A percentile compares a stretch with the other conserved stretches of the same genome.
Conservation (phyloP, 164 flowering plant species). For the Liriodendron chinense region DNA sequence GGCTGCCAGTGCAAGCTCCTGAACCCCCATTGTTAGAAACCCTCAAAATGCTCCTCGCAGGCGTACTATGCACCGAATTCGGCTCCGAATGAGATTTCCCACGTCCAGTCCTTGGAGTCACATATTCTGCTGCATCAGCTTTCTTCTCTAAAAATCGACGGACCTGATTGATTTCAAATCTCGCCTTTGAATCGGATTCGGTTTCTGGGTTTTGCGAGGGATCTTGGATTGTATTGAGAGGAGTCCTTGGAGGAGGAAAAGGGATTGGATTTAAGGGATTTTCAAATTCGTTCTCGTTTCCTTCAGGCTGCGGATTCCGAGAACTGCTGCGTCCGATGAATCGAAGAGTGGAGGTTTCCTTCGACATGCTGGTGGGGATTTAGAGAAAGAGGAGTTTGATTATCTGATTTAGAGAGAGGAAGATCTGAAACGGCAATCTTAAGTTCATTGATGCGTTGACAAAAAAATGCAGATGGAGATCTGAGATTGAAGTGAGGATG, state of each 20-base stretch:
- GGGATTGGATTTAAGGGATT: conserved; percentile 17
- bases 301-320: conserved; percentile 18
- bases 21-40: conserved; percentile 26
- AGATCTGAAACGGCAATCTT: neutral
- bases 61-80: conserved; percentile 56
- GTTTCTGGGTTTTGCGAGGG: conserved; percentile 35
- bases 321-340: neutral
- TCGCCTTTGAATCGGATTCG: conserved; percentile 24
- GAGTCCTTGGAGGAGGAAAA: conserved; percentile 48
- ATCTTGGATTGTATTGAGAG: conserved; percentile 54
- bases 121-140: conserved; percentile 11
- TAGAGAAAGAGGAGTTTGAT: neutral
- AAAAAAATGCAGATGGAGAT: neutral
- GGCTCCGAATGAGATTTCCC: conserved; percentile 48
- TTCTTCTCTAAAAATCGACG: conserved; percentile 16
- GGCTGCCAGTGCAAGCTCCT: conserved; percentile 24
- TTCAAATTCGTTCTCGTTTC: conserved; percentile 47
- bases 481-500: neutral
- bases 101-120: conserved; percentile 33
- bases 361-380: neutral
- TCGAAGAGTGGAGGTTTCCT: conserved; percentile 3
- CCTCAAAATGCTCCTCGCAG: conserved; percentile 35
- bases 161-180: conserved; percentile 10
- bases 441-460: neutral
- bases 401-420: neutral